Conservation (phyloP, 768 basidiomycete species). For the Tylopilus cervinicoccineus region DNA sequence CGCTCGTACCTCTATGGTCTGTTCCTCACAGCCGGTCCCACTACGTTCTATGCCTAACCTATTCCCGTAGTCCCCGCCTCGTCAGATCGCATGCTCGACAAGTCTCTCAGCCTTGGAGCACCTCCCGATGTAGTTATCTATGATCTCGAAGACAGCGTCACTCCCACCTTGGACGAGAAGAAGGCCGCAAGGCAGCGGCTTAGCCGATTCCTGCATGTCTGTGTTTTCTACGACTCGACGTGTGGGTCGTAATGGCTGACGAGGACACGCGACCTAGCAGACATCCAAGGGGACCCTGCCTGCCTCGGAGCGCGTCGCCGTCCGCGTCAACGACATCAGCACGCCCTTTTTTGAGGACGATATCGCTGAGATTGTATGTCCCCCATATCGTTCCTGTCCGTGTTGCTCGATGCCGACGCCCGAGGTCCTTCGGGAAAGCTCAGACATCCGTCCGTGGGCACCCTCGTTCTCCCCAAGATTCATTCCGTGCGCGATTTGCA, state of each 20-base stretch:
- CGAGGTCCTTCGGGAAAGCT: slow-evolving; percentile 34
- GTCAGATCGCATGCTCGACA: slow-evolving; percentile 76
- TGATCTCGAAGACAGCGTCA: slow-evolving; percentile 85
- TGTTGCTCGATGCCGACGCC: not conserved
- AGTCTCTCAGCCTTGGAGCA: slow-evolving; percentile 50
- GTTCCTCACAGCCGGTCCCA: not conserved
- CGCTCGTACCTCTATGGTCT: slow-evolving; percentile 64
- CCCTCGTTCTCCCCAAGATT: slow-evolving; percentile 84
- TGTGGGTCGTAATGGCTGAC: slow-evolving; percentile 8
- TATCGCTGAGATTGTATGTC: slow-evolving; percentile 52
- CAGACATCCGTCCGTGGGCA: slow-evolving; percentile 44
- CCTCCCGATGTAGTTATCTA: slow-evolving; percentile 77
- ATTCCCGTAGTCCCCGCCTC: slow-evolving; percentile 63
- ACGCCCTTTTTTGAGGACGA: slow-evolving; percentile 68
- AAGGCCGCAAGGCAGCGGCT: slow-evolving; percentile 53
- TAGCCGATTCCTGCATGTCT: slow-evolving; percentile 51
- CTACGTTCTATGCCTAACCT: not conserved
- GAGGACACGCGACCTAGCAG: slow-evolving; percentile 19
- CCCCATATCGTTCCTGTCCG: not conserved
- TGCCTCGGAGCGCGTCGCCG: slow-evolving; percentile 52
- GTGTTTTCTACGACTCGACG: slow-evolving; percentile 14
- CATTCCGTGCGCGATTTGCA: slow-evolving; percentile 66
- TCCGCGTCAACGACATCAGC: slow-evolving; percentile 64
- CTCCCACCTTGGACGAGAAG: slow-evolving; percentile 58
- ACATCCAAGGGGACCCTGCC: slow-evolving; percentile 34